Evolutionary conservation across 1,284 basidiomycete species (phyloP), one percentile per base, ranked within the genome.

Genomic region (Pisolithus thermaeus): DNA sequence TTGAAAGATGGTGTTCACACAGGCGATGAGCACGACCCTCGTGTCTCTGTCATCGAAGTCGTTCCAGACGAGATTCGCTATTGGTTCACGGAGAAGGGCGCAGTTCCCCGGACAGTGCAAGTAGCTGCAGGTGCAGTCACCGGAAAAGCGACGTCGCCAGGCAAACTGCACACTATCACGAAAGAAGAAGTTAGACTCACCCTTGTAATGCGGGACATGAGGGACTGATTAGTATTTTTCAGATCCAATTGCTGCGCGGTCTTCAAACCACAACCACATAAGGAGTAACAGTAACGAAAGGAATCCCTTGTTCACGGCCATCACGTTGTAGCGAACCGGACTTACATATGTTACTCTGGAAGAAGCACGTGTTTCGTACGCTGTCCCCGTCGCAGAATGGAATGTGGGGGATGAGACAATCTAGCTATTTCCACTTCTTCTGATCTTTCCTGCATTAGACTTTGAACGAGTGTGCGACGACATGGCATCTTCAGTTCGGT

Each of bases 1-100:
- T 75, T 94, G 55, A 84, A 84, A 45, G 93, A 96, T 59, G 90
- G 89, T n/a, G 71, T 87, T 16, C 90, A 93, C 68, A 90, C 84
- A 56, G 93, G 93, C 32, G 81, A 88, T 61, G 77, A 79, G 50
- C 75, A 79, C 52, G 94, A 97, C 58, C 90, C 92, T 0, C 81
- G 94, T 27, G 80, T 97, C 3, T 78, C 83, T 1, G 65, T 92
- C 38, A 87, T 97, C 59, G 83, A 93, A 65, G 82, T 97, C 43
- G 68, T 86, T 47, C 91, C 93, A 0, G 77, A 84, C 23, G 90
- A 92, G 70, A 84, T 94, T 57, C 78, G 83, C 52, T 92, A 91
- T 64, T 93, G 84, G 83, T 68, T 85, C 55, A 72, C 78, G 22
- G 77, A 73, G 36, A 70, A 72, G 50, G 73, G 74, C 9, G 58